phyloP scores from a whole-genome alignment of 2,329 filamentous ascomycete genomes.

The Epichloe sylvatica region DNA sequence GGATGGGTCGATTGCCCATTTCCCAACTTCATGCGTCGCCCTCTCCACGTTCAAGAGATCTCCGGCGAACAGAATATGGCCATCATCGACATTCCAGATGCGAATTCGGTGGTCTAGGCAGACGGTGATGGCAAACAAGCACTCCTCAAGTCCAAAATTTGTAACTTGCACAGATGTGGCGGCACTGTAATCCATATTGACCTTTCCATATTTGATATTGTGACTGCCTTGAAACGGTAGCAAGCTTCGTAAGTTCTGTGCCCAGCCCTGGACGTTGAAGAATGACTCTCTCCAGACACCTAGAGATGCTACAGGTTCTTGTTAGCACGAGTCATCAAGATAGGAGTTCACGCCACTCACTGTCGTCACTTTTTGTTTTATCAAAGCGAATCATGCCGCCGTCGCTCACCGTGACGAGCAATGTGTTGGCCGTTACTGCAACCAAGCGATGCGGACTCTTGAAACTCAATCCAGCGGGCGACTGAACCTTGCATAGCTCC shows the following conservation, averaged over 20 bases:
- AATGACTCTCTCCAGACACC: slow-evolving; percentile 54
- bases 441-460: slow-evolving; percentile 70
- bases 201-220: slow-evolving; percentile 48
- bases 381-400: slow-evolving; percentile 62
- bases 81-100: slow-evolving; percentile 77
- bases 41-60: slow-evolving; percentile 61
- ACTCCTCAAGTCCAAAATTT: slow-evolving; percentile 33
- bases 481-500: slow-evolving; percentile 62
- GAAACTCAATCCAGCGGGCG: slow-evolving; percentile 60
- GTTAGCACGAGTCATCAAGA: background rate
- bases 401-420: slow-evolving; percentile 71
- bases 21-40: slow-evolving; percentile 53
- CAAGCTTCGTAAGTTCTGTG: slow-evolving; percentile 50
- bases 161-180: slow-evolving; percentile 49
- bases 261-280: slow-evolving; percentile 62
- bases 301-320: slow-evolving; percentile 11
- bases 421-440: slow-evolving; percentile 55
- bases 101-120: slow-evolving; percentile 80
- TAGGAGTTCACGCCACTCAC: slow-evolving; percentile 21
- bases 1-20: slow-evolving; percentile 65
- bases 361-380: slow-evolving; percentile 34
- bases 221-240: slow-evolving; percentile 52
- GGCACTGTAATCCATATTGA: slow-evolving; percentile 52
- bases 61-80: slow-evolving; percentile 59
- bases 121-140: slow-evolving; percentile 56